Percentiles rank a stretch among this genome's conserved stretches.
Conservation (phyloP, 228 moss, liverwort and hornwort species). For the Sphagnum fallax region DNA sequence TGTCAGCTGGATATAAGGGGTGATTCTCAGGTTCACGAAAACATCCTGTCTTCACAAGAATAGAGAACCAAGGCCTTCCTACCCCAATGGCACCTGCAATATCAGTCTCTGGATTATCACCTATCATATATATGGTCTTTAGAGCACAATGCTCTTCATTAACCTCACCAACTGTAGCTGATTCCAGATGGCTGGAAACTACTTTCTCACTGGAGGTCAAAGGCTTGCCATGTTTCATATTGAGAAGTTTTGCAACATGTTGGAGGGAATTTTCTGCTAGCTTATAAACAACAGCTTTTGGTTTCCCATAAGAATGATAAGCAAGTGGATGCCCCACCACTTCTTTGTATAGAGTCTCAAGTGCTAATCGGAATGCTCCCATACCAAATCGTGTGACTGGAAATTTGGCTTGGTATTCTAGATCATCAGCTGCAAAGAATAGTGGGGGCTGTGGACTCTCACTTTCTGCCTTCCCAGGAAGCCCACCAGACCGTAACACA, state of each 20-base stretch:
- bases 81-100: conserved; percentile 64
- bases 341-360: conserved; percentile 66
- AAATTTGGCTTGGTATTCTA: conserved; percentile 63
- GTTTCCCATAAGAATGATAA: conserved; percentile 66
- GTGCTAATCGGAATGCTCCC: conserved; percentile 75
- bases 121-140: conserved; percentile 77
- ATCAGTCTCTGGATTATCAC: conserved; percentile 79
- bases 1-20: conserved; percentile 37
- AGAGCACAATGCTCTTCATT: conserved; percentile 16
- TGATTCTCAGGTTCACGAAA: conserved; percentile 37
- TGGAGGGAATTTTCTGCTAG: conserved; percentile 42
- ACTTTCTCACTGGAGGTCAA: neutral
- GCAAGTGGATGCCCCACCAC: conserved; percentile 41
- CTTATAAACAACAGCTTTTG: conserved; percentile 44
- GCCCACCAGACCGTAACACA: conserved; percentile 66
- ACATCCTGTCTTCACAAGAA: conserved; percentile 66
- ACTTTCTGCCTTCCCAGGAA: conserved; percentile 35
- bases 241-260: conserved; percentile 27
- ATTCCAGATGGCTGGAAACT: neutral
- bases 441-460: conserved; percentile 44
- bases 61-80: conserved; percentile 74
- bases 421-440: conserved; percentile 75
- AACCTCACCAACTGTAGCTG: conserved; percentile 1
- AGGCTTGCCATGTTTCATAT: conserved; percentile 9
- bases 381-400: conserved; percentile 73